Conservation (phyloP, 2,329 filamentous ascomycete genomes). For the Alternaria solani region DNA sequence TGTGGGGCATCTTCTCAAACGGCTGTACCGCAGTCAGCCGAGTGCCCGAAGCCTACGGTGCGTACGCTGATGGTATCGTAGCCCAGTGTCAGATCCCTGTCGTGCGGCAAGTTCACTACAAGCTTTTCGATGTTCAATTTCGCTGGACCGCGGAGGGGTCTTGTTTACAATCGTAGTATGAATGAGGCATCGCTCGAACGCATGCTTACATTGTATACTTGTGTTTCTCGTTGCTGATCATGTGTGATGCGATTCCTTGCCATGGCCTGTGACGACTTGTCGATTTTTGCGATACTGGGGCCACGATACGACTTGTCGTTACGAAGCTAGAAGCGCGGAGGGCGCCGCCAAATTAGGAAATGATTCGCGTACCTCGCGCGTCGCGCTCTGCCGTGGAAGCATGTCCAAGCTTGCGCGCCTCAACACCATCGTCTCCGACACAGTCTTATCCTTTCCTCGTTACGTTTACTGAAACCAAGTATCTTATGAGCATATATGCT, state of each 20-base stretch:
- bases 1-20: slow-evolving; percentile 35
- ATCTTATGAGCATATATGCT: too few species aligned
- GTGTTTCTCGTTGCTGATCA: not conserved
- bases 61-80: slow-evolving; percentile 12
- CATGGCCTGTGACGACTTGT: not conserved
- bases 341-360: not conserved
- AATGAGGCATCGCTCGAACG: slow-evolving; percentile 33
- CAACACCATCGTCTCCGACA: not conserved
- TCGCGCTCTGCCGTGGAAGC: not conserved
- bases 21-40: slow-evolving; percentile 28
- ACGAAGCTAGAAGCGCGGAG: not conserved
- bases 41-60: slow-evolving; percentile 38
- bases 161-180: slow-evolving; percentile 33
- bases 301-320: too few species aligned
- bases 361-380: not conserved
- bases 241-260: not conserved
- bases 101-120: slow-evolving; percentile 34
- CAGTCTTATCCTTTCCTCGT: not conserved
- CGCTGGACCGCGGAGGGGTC: slow-evolving; percentile 24
- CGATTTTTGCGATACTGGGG: too few species aligned
- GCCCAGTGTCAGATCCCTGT: slow-evolving; percentile 17
- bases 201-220: not conserved
- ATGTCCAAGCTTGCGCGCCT: not conserved
- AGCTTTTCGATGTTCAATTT: slow-evolving; percentile 36
- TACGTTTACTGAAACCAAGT: not conserved